Percentiles rank a stretch among this genome's conserved stretches.
These are phyloP conservation scores for Pestalotiopsis fici DNA, from an alignment of 2,329 filamentous ascomycete genomes.

Conservation along the genomic window DNA sequence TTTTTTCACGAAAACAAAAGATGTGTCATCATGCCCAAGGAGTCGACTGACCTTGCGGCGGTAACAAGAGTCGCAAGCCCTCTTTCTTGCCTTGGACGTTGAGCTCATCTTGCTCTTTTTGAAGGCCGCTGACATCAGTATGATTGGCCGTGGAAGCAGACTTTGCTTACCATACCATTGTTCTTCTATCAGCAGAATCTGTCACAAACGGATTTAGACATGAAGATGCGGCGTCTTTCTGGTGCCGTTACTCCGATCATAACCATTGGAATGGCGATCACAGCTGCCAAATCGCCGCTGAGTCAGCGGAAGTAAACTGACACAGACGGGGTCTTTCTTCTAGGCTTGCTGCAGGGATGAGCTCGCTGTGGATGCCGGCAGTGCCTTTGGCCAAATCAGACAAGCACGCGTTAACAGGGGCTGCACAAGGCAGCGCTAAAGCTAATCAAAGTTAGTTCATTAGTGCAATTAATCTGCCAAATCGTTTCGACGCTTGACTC, in stretches of 20 bases:
- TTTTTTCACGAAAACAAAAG: background rate
- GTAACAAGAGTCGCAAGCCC: conserved; percentile 10
- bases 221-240: background rate
- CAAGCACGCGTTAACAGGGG: background rate
- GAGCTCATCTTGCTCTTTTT: background rate
- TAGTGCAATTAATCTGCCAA: background rate
- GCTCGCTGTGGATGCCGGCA: background rate
- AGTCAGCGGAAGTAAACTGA: background rate
- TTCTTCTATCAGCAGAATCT: background rate
- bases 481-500: background rate
- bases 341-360: background rate
- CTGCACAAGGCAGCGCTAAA: background rate
- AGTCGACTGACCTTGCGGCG: conserved; percentile 2
- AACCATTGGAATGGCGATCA: background rate
- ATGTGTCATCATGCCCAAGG: background rate
- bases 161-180: background rate
- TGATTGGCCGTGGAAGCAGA: background rate
- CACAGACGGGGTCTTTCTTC: background rate
- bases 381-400: background rate
- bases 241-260: background rate
- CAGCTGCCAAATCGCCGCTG: background rate
- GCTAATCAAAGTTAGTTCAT: background rate
- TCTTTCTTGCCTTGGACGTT: conserved; percentile 2
- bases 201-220: background rate
- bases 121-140: background rate